Evolutionary conservation across 768 basidiomycete species (phyloP).

Genomic region (Cystobasidium ongulense): DNA sequence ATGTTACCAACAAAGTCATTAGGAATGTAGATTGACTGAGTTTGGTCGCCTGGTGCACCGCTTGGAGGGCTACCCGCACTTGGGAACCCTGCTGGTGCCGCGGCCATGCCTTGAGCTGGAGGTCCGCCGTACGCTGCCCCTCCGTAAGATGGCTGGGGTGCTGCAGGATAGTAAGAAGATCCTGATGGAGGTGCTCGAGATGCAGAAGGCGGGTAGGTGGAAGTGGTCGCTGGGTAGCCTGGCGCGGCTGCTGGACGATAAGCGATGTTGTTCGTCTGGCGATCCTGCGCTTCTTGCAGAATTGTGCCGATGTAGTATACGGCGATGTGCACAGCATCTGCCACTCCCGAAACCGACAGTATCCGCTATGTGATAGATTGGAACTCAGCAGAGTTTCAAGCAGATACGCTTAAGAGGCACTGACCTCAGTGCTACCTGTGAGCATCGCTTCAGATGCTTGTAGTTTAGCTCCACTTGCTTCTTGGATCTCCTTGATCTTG

Average conservation of each 20-base stretch:
- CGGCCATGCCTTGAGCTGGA: conserved; percentile 5
- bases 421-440: conserved; percentile 96
- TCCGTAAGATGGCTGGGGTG: conserved; percentile 21
- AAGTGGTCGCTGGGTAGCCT: conserved; percentile 10
- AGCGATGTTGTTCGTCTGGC: conserved; percentile 10
- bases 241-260: conserved; percentile 31
- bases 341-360: conserved; percentile 93
- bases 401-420: conserved; percentile 34
- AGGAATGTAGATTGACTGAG: conserved; percentile 96
- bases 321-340: conserved; percentile 97
- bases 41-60: conserved; percentile 61
- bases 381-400: neutral
- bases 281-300: conserved; percentile 65
- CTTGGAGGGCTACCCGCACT: conserved; percentile 50
- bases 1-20: conserved; percentile 95
- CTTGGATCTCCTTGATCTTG: conserved; percentile 99
- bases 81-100: conserved; percentile 12
- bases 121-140: conserved; percentile 30
- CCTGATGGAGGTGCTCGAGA: neutral
- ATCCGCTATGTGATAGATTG: conserved; percentile 59
- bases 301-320: conserved; percentile 99
- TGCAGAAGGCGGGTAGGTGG: neutral
- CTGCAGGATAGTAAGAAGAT: conserved; percentile 31
- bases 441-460: conserved; percentile 98
- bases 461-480: conserved; percentile 88